Evolutionary conservation across 2,329 filamentous ascomycete species (phyloP), one percentile per base, ranked within the genome.

Genomic region (Elsinoe ampelina): DNA sequence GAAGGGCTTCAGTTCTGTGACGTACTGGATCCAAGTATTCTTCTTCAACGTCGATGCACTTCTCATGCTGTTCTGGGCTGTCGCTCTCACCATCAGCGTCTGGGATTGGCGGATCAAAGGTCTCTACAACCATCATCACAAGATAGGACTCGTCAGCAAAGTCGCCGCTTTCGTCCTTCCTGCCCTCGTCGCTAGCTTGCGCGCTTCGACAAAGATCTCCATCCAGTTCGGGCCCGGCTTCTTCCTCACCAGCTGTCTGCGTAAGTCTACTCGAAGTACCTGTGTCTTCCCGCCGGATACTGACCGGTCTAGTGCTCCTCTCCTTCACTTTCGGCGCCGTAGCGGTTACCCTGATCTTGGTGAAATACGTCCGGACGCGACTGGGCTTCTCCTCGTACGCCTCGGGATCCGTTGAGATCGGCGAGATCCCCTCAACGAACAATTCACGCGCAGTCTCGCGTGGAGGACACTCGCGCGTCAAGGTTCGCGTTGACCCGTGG

Each of bases 11-110:
- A 58, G 56, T 47, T 58, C 59, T 19, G 57, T 60, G 2, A 52
- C 60, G 10, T 63, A 58, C 22, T 63, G 61, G 61, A 58, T 59
- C 5, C 59, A 61, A 2, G 20, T 60, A n/a, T 62, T 61, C 34
- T 58, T 58, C 36, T 61, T 59, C 39, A 62, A 58, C 26, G 59
- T 60, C 19, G 54, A 51, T 43, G 54, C 55, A 3, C 36, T 61
- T 6, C 48, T 57, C 3, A 47, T 61, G 32, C 34, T 57, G 10
- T 57, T 59, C 47, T 58, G 55, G 57, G 57, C 60, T 2, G 54
- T 63, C 4, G 60, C 61, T 35, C 26, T 63, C 12, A 59, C 61
- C 5, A 50, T 57, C 26, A 58, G 47, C 20, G 59, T 61, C 4
- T 62, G 59, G 57, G 61, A 62, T 41, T 54, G 54, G 15, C 56